Percentiles rank a stretch among this genome's conserved stretches.
Conservation (phyloP, 2,329 filamentous ascomycete genomes). For the Fusarium sororula region DNA sequence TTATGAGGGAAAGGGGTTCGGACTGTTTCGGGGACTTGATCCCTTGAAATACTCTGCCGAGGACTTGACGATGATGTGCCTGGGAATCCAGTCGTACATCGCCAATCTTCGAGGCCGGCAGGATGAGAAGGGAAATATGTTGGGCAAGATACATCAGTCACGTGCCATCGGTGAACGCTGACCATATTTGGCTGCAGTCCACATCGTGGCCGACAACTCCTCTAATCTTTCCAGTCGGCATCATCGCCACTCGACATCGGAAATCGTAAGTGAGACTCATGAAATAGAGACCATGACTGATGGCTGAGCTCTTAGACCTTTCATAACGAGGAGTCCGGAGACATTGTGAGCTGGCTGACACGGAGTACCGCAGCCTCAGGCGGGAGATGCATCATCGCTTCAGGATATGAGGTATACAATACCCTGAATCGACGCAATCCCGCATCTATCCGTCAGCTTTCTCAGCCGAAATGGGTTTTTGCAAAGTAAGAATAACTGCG, state of each 20-base stretch:
- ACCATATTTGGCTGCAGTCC: slow-evolving; percentile 51
- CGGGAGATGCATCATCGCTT: slow-evolving; percentile 73
- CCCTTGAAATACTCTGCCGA: slow-evolving; percentile 64
- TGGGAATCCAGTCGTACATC: slow-evolving; percentile 72
- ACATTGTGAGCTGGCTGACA: slow-evolving; percentile 73
- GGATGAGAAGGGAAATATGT: slow-evolving; percentile 69
- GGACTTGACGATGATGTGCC: slow-evolving; percentile 69
- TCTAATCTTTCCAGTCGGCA: slow-evolving; percentile 59
- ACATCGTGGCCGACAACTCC: slow-evolving; percentile 66
- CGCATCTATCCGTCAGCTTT: slow-evolving; percentile 70
- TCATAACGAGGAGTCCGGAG: slow-evolving; percentile 74
- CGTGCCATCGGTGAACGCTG: rapidly evolving
- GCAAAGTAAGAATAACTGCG: slow-evolving; percentile 60
- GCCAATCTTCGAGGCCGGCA: slow-evolving; percentile 69
- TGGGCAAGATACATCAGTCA: slow-evolving; percentile 53
- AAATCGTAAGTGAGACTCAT: slow-evolving; percentile 56
- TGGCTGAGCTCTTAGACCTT: slow-evolving; percentile 59
- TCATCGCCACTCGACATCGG: slow-evolving; percentile 66
- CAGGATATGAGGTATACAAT: slow-evolving; percentile 74
- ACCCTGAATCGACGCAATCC: slow-evolving; percentile 59
- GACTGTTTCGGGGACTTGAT: slow-evolving; percentile 69
- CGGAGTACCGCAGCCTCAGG: slow-evolving; percentile 67
- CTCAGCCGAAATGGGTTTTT: slow-evolving; percentile 70
- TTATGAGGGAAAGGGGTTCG: slow-evolving; percentile 69
- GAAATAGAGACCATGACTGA: rapidly evolving